Conservation (phyloP, 371 early-diverging fungal genomes). For the Mucor plumbeus region DNA sequence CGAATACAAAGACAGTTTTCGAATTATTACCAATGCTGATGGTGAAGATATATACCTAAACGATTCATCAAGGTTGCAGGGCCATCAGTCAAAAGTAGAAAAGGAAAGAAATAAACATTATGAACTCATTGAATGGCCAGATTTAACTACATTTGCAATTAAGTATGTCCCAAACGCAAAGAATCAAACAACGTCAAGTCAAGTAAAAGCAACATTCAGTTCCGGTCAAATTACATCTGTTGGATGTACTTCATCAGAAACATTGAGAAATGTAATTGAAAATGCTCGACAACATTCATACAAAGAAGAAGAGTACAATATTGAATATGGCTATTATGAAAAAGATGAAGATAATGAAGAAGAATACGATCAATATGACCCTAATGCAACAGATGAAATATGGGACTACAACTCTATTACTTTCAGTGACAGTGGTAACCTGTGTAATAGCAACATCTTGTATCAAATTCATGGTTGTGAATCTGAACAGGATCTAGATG, state of each 20-base stretch:
- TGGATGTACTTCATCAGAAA: background rate
- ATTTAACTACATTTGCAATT: background rate
- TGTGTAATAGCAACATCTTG: background rate
- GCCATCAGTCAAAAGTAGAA: background rate
- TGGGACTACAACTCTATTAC: background rate
- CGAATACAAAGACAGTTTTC: background rate
- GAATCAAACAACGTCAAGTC: background rate
- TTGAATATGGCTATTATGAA: background rate
- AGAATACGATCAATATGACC: too few species aligned
- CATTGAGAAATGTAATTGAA: background rate
- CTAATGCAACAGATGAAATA: background rate
- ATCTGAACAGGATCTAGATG: too few species aligned
- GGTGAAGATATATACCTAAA: background rate
- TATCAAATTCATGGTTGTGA: background rate
- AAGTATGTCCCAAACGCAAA: background rate
- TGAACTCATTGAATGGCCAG: background rate
- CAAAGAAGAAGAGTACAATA: background rate
- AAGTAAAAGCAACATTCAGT: background rate
- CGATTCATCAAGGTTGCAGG: background rate
- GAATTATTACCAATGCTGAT: background rate
- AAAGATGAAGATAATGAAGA: background rate
- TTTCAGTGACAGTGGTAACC: background rate
- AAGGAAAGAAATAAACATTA: background rate
- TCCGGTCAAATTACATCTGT: background rate
- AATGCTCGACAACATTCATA: background rate